phyloP scores from a whole-genome alignment of 495 filamentous ascomycete genomes.

The Lepidopterella palustris region DNA sequence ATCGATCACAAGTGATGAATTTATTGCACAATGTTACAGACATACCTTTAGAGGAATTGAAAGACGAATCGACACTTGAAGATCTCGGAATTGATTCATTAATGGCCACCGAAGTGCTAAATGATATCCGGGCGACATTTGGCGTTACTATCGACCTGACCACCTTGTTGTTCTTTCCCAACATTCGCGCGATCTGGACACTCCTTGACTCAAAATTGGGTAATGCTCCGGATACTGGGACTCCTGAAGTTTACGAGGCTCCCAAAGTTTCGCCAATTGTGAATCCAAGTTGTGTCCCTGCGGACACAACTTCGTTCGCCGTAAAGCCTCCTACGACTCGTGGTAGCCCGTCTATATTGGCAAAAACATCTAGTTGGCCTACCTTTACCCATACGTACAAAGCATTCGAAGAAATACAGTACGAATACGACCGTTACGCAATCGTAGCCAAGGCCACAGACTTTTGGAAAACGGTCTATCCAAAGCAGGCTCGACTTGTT shows the following conservation, averaged over 20 bases:
- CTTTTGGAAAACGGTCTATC: conserved; percentile 20
- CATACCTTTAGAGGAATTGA: neutral
- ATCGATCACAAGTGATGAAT: neutral
- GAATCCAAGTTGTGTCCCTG: neutral
- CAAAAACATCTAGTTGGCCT: neutral
- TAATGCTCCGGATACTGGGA: neutral
- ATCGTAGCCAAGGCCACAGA: conserved; percentile 2
- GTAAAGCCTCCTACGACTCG: neutral
- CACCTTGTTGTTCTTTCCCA: conserved; percentile 3
- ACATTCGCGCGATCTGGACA: neutral
- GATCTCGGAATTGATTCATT: conserved; percentile 25
- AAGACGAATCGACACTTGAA: neutral
- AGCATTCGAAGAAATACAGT: conserved; percentile 10
- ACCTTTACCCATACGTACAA: neutral
- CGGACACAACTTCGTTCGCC: neutral
- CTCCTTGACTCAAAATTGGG: neutral
- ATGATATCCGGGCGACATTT: conserved; percentile 30
- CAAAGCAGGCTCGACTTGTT: conserved; percentile 23
- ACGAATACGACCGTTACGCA: conserved; percentile 8
- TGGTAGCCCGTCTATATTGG: neutral
- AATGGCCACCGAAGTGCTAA: conserved; percentile 39
- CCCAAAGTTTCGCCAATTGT: neutral
- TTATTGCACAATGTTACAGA: neutral
- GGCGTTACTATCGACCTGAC: conserved; percentile 17
- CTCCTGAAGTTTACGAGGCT: neutral